These are phyloP conservation scores for Hyphopichia fennica DNA, from an alignment of 1,139 yeast genomes.

Conservation along the genomic window DNA sequence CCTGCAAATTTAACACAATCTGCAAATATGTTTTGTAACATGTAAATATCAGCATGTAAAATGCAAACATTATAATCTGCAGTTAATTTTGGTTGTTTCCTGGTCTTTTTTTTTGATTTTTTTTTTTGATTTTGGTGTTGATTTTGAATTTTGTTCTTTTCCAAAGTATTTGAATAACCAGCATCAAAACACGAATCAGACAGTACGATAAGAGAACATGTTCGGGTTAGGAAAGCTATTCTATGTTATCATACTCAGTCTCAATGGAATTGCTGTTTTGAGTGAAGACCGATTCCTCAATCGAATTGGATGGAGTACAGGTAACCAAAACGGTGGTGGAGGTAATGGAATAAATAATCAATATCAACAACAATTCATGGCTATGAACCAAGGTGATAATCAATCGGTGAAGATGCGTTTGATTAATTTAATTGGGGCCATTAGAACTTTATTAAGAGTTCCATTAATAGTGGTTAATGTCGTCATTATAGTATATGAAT, in stretches of 20 bases:
- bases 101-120: too few species aligned
- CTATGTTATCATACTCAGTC: slow-evolving; percentile 39
- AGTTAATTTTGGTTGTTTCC: too few species aligned
- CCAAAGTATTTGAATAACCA: not conserved
- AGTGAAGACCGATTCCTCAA: slow-evolving; percentile 50
- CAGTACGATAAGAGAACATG: slow-evolving; percentile 18
- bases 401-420: slow-evolving; percentile 36
- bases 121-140: too few species aligned
- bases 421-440: slow-evolving; percentile 45
- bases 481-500: slow-evolving; percentile 41
- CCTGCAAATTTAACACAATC: not conserved
- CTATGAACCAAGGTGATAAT: slow-evolving; percentile 24
- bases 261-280: slow-evolving; percentile 48
- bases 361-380: slow-evolving; percentile 25
- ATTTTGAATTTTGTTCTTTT: too few species aligned
- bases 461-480: slow-evolving; percentile 45
- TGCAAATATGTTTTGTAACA: not conserved
- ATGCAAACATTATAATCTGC: too few species aligned
- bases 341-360: slow-evolving; percentile 15
- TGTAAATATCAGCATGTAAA: not conserved
- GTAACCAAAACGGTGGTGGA: not conserved
- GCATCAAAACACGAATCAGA: not conserved
- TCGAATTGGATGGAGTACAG: slow-evolving; percentile 43
- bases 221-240: slow-evolving; percentile 48
- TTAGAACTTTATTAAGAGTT: slow-evolving; percentile 46